phyloP scores from a whole-genome alignment of 202 grass and related monocot species.

The Panicum virgatum region DNA sequence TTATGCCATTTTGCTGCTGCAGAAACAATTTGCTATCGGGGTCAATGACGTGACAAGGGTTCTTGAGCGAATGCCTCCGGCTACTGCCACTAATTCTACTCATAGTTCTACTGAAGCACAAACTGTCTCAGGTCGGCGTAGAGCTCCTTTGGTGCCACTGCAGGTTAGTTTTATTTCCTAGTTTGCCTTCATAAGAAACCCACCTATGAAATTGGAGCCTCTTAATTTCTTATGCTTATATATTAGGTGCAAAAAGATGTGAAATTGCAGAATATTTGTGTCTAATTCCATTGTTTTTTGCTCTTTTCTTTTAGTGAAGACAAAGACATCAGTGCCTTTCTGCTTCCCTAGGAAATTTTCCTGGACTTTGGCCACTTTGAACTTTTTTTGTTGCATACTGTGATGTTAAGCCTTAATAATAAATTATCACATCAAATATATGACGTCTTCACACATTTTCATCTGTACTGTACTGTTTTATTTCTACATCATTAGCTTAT shows the following conservation, averaged over 20 bases:
- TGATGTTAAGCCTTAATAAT: background rate
- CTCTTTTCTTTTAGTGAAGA: background rate
- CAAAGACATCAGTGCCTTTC: background rate
- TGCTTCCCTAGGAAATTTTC: background rate
- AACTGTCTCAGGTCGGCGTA: constrained; percentile 1
- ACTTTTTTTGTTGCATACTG: background rate
- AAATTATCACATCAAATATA: background rate
- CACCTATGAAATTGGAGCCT: background rate
- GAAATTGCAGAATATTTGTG: background rate
- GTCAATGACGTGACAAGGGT: constrained; percentile 91
- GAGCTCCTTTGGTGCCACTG: constrained; percentile 57
- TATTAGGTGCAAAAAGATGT: background rate
- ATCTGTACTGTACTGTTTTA: background rate
- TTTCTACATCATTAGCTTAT: background rate
- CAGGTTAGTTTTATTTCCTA: constrained; percentile 46
- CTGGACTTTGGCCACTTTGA: background rate
- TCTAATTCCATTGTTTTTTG: background rate
- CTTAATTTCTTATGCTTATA: background rate
- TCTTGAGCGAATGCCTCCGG: constrained; percentile 71
- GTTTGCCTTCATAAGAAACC: background rate
- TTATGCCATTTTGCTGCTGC: background rate
- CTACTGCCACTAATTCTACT: constrained; percentile 18
- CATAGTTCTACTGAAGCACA: constrained; percentile 34
- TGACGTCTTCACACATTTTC: background rate
- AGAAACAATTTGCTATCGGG: constrained; percentile 86